These are phyloP conservation scores for Trichoderma simmonsii DNA, from an alignment of 2,329 filamentous ascomycete species.

Conservation along the genomic window DNA sequence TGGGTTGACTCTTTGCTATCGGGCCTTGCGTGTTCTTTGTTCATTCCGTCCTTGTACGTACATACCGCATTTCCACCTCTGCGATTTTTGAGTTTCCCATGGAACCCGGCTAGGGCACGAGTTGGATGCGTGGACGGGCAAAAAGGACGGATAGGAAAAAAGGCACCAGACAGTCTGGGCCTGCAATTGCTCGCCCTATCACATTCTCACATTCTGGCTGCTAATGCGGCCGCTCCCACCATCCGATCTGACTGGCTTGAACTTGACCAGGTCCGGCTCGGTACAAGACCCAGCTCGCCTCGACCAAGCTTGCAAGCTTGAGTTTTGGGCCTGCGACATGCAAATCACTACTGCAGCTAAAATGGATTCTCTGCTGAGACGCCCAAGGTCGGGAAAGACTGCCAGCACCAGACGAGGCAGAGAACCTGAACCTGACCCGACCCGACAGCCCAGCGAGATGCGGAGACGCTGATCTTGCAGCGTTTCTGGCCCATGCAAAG, in stretches of 20 bases:
- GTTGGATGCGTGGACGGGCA: not conserved
- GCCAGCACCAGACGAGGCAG: not conserved
- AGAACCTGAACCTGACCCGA: not conserved
- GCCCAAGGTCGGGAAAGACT: not conserved
- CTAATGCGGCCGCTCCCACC: constrained; percentile 1
- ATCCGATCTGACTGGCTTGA: constrained; percentile 13
- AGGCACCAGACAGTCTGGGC: not conserved
- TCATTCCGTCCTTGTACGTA: not conserved
- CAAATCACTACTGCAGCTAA: constrained; percentile 21
- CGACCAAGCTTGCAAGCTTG: not conserved
- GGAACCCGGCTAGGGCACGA: not conserved
- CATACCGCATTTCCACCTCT: not conserved
- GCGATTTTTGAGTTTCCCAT: not conserved
- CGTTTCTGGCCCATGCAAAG: not conserved
- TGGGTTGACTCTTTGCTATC: not conserved
- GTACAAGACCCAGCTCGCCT: constrained; percentile 4
- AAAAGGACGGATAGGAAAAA: not conserved
- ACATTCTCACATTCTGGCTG: not conserved
- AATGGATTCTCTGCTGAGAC: constrained; percentile 1
- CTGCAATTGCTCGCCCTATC: not conserved
- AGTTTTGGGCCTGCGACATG: constrained; percentile 3
- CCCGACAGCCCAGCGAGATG: not conserved
- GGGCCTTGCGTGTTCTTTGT: not conserved
- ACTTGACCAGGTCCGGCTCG: not conserved
- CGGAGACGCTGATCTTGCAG: constrained; percentile 10